Evolutionary conservation across 208 protist species (phyloP), one percentile per base, ranked within the genome.

Genomic region (Trypanosoma lewisi): DNA sequence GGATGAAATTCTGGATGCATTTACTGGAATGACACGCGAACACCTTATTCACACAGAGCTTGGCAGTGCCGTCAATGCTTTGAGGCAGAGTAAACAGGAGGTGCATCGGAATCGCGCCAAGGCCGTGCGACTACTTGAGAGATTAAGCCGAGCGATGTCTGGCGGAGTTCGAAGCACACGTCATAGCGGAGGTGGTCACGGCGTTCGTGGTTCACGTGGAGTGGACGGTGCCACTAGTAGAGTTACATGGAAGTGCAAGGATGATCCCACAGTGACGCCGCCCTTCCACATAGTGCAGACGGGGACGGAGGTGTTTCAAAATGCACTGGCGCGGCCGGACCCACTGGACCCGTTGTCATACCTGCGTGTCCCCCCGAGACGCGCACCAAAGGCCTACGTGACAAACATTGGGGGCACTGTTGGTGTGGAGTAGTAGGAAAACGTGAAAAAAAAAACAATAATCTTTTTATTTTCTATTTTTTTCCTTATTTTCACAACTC

Each of bases 311-410:
- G 77, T 78, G 27, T 83, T 94, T 65, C 78, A 87, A 72, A 73
- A 73, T 58, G 56, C 72, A 0, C 79, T 87, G 53, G 76, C 83
- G 63, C 72, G 73, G 47, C 82, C 85, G 16, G 77, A 94, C 61
- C 88, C 88, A 21, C 80, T 74, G 17, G 88, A 94, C 44, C 88
- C 88, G 8, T 80, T 87, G 17, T 90, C 82, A 39, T 94, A 94
- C 73, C 70, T 91, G 51, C 76, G 79, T 2, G 50, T 80, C 2
- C 72, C 87, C 30, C 84, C 84, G n/a, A 76, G 79, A 70, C 77
- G 85, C 1, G 76, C 73, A 6, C 78, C 82, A 8, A 77, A 75
- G 37, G 60, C 66, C 25, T 63, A 75, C 17, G 77, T 91, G 47
- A 90, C 83, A 42, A 90, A 91, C 68, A 56, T 91, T 14, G 86